These are phyloP conservation scores for Fragaria vesca DNA, from an alignment of 306 rosid genomes.

Conservation along the genomic window DNA sequence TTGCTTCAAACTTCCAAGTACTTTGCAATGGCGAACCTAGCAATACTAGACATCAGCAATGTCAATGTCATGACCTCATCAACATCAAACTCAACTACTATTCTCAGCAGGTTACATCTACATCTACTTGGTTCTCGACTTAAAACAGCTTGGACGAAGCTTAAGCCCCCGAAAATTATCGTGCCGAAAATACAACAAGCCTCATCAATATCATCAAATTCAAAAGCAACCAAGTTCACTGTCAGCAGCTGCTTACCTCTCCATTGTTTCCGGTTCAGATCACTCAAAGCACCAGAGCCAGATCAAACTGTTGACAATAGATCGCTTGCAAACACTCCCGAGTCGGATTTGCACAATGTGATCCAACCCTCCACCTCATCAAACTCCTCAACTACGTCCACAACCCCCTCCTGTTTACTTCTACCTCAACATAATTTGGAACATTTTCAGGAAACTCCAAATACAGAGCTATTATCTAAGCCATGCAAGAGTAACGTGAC, in stretches of 20 bases:
- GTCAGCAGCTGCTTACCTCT: neutral
- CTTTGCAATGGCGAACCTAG: neutral
- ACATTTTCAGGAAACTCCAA: neutral
- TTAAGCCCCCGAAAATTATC: neutral
- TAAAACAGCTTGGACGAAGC: neutral
- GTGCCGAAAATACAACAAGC: neutral
- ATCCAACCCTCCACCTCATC: neutral
- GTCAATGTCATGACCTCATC: neutral
- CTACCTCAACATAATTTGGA: neutral
- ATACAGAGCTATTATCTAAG: neutral
- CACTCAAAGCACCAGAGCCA: conserved; percentile 1
- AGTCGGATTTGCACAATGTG: neutral
- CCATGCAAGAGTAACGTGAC: neutral
- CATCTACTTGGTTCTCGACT: neutral
- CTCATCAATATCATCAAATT: neutral
- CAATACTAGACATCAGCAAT: neutral
- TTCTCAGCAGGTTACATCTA: neutral
- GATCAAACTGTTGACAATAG: neutral
- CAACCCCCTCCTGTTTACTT: neutral
- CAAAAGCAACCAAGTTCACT: neutral
- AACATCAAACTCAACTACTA: neutral
- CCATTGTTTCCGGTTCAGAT: neutral
- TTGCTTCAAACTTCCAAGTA: neutral
- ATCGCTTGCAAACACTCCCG: neutral
- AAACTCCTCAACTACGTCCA: neutral